Evolutionary conservation across 768 basidiomycete species (phyloP).

Genomic region (Collybia mongolica): DNA sequence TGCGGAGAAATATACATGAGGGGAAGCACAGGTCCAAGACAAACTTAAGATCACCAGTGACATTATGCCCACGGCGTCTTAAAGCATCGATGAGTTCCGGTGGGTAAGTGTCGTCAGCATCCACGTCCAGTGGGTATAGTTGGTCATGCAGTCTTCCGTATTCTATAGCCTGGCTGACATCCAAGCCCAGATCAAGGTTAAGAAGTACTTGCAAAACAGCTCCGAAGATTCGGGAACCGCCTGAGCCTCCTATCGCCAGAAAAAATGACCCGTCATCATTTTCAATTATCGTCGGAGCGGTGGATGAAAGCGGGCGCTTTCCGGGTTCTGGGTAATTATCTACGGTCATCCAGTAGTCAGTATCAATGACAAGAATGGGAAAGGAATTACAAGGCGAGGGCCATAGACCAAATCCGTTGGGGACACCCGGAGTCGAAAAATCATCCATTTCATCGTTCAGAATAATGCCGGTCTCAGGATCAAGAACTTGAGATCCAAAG

Average conservation of each 20-base stretch:
- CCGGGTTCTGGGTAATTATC: slow-evolving; percentile 88
- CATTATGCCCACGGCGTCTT: slow-evolving; percentile 62
- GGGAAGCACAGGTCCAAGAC: background rate
- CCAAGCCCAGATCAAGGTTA: slow-evolving; percentile 80
- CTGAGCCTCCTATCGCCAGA: slow-evolving; percentile 79
- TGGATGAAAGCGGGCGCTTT: slow-evolving; percentile 92
- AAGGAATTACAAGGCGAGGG: slow-evolving; percentile 71
- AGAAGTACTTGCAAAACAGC: slow-evolving; percentile 78
- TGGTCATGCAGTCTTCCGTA: slow-evolving; percentile 84
- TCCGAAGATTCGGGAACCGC: slow-evolving; percentile 84
- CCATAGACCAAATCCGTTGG: slow-evolving; percentile 81
- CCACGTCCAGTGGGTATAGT: slow-evolving; percentile 64
- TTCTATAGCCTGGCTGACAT: slow-evolving; percentile 82
- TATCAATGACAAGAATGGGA: background rate
- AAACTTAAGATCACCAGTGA: slow-evolving; percentile 47
- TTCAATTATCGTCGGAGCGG: slow-evolving; percentile 77
- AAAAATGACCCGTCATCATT: slow-evolving; percentile 70
- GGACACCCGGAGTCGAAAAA: slow-evolving; percentile 82
- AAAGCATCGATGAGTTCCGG: slow-evolving; percentile 55
- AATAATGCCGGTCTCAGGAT: slow-evolving; percentile 84
- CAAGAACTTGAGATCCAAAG: slow-evolving; percentile 88
- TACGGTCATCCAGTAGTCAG: slow-evolving; percentile 24
- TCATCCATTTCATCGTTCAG: slow-evolving; percentile 97
- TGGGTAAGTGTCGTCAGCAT: slow-evolving; percentile 64
- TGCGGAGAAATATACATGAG: slow-evolving; percentile 18